Evolutionary conservation across 2,329 filamentous ascomycete genomes (phyloP).

Genomic region (Exophiala viscosa): DNA sequence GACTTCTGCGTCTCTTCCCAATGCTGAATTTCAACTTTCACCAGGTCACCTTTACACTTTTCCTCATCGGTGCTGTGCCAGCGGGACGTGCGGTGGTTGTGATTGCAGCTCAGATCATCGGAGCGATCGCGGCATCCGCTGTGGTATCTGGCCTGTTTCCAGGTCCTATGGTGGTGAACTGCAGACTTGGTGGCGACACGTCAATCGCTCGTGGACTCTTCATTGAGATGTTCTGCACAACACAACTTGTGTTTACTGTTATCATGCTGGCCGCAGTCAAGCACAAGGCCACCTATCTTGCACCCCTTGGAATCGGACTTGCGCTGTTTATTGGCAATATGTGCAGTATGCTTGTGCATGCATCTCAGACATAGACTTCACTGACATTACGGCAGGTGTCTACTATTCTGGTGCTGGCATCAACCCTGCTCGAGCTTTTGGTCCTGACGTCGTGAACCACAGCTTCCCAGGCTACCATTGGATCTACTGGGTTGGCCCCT

Average conservation of each 20-base stretch:
- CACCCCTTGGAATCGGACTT: slow-evolving; percentile 68
- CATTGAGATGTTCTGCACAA: slow-evolving; percentile 63
- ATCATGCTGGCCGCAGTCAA: slow-evolving; percentile 70
- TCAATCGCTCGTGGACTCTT: slow-evolving; percentile 59
- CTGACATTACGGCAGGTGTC: slow-evolving; percentile 33
- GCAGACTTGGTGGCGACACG: slow-evolving; percentile 53
- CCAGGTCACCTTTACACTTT: slow-evolving; percentile 56
- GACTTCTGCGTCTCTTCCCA: too few relatives aligned
- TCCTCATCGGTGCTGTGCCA: slow-evolving; percentile 55
- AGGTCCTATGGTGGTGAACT: slow-evolving; percentile 50
- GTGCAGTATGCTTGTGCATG: slow-evolving; percentile 34
- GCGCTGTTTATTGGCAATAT: slow-evolving; percentile 62
- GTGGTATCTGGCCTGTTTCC: slow-evolving; percentile 57
- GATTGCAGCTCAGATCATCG: slow-evolving; percentile 55
- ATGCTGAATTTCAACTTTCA: background rate
- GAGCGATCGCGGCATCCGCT: slow-evolving; percentile 56
- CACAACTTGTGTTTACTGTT: slow-evolving; percentile 60
- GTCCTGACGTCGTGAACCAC: slow-evolving; percentile 43
- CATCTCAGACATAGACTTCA: background rate
- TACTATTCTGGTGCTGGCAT: slow-evolving; percentile 47
- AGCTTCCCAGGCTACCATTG: slow-evolving; percentile 47
- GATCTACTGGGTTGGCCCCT: slow-evolving; percentile 50
- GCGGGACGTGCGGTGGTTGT: slow-evolving; percentile 51
- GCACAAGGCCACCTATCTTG: slow-evolving; percentile 66
- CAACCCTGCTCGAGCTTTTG: slow-evolving; percentile 48